Evolutionary conservation across 768 basidiomycete species (phyloP).

Genomic region (Leccinum truebloodii): DNA sequence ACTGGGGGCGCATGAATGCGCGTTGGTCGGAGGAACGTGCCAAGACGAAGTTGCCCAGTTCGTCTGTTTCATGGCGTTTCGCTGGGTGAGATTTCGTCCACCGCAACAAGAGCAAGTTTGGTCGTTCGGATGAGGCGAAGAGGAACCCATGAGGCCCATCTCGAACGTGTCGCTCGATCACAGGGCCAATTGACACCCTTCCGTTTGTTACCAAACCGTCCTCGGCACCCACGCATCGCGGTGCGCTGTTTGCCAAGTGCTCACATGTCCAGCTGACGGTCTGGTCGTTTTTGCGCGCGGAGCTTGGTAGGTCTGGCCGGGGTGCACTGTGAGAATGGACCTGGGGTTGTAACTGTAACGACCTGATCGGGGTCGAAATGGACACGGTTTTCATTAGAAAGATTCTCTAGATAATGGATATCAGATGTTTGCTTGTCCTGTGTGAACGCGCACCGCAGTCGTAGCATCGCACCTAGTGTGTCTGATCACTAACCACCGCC

Average conservation of each 20-base stretch:
- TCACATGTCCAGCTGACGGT: conserved; percentile 14
- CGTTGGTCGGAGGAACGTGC: neutral
- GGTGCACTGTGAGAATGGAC: conserved; percentile 24
- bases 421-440: neutral
- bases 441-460: neutral
- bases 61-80: neutral
- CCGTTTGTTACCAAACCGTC: conserved; percentile 1
- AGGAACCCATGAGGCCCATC: neutral
- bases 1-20: neutral
- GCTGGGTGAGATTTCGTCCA: neutral
- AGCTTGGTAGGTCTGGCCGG: neutral
- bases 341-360: neutral
- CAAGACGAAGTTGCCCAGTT: neutral
- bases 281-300: conserved; percentile 1
- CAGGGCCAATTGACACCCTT: neutral
- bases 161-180: conserved; percentile 7
- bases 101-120: neutral
- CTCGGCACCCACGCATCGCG: conserved; percentile 13
- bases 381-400: neutral
- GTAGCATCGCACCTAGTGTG: neutral
- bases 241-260: conserved; percentile 1
- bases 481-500: conserved; percentile 9
- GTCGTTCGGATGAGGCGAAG: neutral
- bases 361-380: conserved; percentile 10
- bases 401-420: neutral